Evolutionary conservation across 352 stramenopile species (phyloP), one percentile per base, ranked within the genome.

Genomic region (Phytopythium litorale): DNA sequence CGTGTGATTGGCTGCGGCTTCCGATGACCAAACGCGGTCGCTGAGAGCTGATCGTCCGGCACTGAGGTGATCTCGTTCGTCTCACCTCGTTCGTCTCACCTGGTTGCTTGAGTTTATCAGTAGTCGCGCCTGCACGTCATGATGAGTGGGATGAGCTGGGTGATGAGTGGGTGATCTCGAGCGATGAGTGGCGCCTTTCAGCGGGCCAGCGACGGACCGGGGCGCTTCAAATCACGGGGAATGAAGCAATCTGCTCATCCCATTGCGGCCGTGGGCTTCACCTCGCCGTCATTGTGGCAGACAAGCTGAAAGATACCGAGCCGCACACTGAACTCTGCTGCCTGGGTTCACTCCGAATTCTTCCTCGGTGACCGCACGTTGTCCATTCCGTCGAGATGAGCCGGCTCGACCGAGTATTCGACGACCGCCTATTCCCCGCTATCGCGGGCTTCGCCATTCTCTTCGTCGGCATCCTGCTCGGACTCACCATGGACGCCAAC

Each of bases 401-500:
- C 1, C 37, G 4, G 3, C 28, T 57, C 30, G 4, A 38, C 5
- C n/a, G 8, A 9, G 32, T 79, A 18, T 65, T 77, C 25, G 76
- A 69, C 6, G 33, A 70, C 13, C 37, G 90, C 13, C 89, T 91
- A 46, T 75, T 66, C 9, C 9, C 86, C 3, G 71, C 69, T 0
- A 61, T 92, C 7, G 21, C 73, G 4, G 35, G 66, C 30, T 78
- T 70, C 35, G 54, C 79, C 46, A 84, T 88, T 54, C 56, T 84
- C 18, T 59, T 71, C 0, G 35, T 72, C 5, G 79, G 79, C 13
- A 52, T 81, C n/a, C 37, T 64, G 38, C 67, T 88, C 13, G 79
- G 79, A 4, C 58, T 84, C 15, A 70, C 64, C 15, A 70, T 84
- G 33, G 56, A 84, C 51, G 74, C 76, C 16, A 88, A 83, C 43